Conservation (phyloP, 2,329 filamentous ascomycete genomes). For the Phyllosticta citrichinensis region DNA sequence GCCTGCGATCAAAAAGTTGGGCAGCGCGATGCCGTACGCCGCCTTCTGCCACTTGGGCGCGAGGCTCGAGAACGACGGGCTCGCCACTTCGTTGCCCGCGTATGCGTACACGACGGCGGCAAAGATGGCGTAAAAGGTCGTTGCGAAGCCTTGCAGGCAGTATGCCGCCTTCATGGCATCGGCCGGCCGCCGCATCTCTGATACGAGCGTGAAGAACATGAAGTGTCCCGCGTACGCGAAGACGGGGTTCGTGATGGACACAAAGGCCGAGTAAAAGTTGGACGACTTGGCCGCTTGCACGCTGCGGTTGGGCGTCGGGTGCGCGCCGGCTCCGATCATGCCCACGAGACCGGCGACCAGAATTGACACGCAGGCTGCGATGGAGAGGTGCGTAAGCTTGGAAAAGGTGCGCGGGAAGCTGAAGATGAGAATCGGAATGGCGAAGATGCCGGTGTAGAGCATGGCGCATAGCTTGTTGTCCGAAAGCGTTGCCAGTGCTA, state of each 20-base stretch:
- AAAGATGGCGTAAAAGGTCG: conserved; percentile 42
- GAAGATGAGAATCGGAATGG: conserved; percentile 37
- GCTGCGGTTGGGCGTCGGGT: conserved; percentile 29
- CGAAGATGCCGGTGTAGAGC: conserved; percentile 33
- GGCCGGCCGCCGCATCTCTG: conserved; percentile 42
- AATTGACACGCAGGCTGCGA: conserved; percentile 38
- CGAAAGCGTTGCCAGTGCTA: conserved; percentile 38
- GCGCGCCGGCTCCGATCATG: conserved; percentile 40
- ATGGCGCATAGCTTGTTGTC: conserved; percentile 39
- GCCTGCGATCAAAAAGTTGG: conserved; percentile 42
- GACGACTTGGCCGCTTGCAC: conserved; percentile 30
- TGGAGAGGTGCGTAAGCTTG: conserved; percentile 37
- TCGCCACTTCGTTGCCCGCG: conserved; percentile 36
- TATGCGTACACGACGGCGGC: conserved; percentile 43
- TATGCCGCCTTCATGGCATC: conserved; percentile 45
- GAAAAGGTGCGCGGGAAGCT: conserved; percentile 42
- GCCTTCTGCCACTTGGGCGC: conserved; percentile 39
- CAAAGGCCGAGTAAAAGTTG: conserved; percentile 36
- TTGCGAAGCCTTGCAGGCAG: conserved; percentile 41
- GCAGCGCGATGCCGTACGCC: conserved; percentile 41
- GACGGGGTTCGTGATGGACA: conserved; percentile 42
- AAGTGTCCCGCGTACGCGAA: conserved; percentile 45
- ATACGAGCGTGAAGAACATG: conserved; percentile 46
- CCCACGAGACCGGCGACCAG: conserved; percentile 41
- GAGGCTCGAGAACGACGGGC: conserved; percentile 40